Evolutionary conservation across 78 protist species (phyloP).

Genomic region (Blattamonas nauphoetae): DNA sequence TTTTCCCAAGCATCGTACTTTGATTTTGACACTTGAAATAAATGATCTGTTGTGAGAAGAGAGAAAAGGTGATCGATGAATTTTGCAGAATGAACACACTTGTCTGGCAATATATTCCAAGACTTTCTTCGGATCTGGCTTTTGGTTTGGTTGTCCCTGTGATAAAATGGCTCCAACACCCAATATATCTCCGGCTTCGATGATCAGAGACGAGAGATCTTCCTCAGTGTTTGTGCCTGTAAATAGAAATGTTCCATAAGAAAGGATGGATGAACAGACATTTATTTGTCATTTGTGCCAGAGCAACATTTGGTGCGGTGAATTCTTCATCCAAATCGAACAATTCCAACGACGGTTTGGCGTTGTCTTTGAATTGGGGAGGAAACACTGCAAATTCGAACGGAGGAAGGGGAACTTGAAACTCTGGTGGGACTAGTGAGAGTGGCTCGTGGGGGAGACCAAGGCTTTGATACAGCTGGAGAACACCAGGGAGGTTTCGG

Average conservation of each 20-base stretch:
- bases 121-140: too few species aligned
- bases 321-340: constrained; percentile 72
- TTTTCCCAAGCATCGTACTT: too few species aligned
- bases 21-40: too few species aligned
- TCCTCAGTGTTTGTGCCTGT: constrained; percentile 25
- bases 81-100: too few species aligned
- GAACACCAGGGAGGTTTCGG: constrained; percentile 41
- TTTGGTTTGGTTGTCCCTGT: too few species aligned
- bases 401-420: constrained; percentile 63
- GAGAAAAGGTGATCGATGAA: too few species aligned
- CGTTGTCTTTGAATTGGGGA: constrained; percentile 50
- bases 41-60: too few species aligned
- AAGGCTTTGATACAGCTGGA: constrained; percentile 25
- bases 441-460: constrained; percentile 59
- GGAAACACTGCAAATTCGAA: constrained; percentile 33
- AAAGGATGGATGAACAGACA: constrained; percentile 15
- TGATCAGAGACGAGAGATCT: constrained; percentile 33
- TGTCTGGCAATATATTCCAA: too few species aligned
- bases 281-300: constrained; percentile 53
- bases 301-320: constrained; percentile 51
- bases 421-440: constrained; percentile 65
- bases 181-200: constrained; percentile 36
- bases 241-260: background rate
- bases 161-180: too few species aligned
- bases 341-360: constrained; percentile 64